A percentile compares a stretch with the other conserved stretches of the same genome.
These are phyloP conservation scores for Leishmania lainsoni DNA, from an alignment of 208 protist genomes.

Conservation along the genomic window DNA sequence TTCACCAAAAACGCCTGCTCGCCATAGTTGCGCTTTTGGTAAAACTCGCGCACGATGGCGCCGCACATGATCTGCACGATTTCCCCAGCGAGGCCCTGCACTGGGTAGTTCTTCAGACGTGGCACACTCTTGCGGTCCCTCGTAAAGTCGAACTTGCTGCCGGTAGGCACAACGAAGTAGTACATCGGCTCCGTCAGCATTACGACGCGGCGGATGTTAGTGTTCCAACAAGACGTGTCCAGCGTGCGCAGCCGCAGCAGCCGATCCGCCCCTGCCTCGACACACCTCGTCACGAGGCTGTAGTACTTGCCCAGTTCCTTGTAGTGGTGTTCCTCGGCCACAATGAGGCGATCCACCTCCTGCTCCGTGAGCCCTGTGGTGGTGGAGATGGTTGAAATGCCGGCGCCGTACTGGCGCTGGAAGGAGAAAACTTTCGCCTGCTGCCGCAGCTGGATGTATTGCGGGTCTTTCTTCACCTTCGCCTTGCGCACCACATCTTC, in stretches of 20 bases:
- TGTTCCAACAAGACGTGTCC: conserved; percentile 58
- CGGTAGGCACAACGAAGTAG: conserved; percentile 88
- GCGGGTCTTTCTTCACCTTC: conserved; percentile 80
- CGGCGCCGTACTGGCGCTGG: conserved; percentile 91
- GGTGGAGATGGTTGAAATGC: conserved; percentile 75
- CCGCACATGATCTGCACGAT: conserved; percentile 93
- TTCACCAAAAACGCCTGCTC: conserved; percentile 89
- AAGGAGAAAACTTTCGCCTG: conserved; percentile 93
- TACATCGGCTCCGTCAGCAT: conserved; percentile 81
- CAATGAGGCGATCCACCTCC: conserved; percentile 85
- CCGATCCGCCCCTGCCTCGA: conserved; percentile 73
- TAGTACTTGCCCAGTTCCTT: conserved; percentile 81
- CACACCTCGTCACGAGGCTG: conserved; percentile 77
- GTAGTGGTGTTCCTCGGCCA: conserved; percentile 89
- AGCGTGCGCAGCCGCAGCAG: conserved; percentile 79
- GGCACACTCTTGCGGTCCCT: conserved; percentile 83
- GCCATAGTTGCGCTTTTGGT: conserved; percentile 71
- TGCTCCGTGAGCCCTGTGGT: conserved; percentile 87
- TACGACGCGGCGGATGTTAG: conserved; percentile 69
- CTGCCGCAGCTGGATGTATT: conserved; percentile 90
- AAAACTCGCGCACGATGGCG: conserved; percentile 83
- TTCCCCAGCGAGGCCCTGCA: conserved; percentile 88
- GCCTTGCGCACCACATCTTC: conserved; percentile 85
- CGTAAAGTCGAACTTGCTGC: conserved; percentile 89
- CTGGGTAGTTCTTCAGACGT: conserved; percentile 91